Evolutionary conservation across 2,329 filamentous ascomycete genomes (phyloP), one percentile per base, ranked within the genome.

Genomic region (Diaporthe citri): DNA sequence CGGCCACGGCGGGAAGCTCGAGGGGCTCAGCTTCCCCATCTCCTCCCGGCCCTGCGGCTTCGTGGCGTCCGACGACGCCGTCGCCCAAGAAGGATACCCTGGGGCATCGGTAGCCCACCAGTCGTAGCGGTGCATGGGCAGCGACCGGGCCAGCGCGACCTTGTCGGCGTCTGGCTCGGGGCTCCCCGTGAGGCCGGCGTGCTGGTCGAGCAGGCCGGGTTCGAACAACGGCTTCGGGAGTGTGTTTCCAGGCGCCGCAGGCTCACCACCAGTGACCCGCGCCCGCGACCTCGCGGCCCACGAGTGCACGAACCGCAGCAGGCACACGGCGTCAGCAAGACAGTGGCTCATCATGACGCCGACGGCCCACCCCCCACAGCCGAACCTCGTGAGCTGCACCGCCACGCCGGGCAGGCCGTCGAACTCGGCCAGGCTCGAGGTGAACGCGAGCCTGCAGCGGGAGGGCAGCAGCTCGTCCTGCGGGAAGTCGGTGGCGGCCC

Each of bases 41-140:
- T 1, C 15, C 52, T 28, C 48, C 17, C 36, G 36, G 22, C 36
- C 72, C 17, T 75, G 36, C 4, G 76, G 82, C 74, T 77, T 80
- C 22, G 79, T 81, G 20, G 77, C 82, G 36, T 76, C 77, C 41
- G 79, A 80, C 1, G 79, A 78, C 0, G 75, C 74, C n/a, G 76
- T 75, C 2, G 80, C 77, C 77, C 79, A 82, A 2, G 72, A n/a
- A 2, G 80, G 80, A 36, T 80, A 84, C 1, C 82, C 80, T 0
- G 81, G 81, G 0, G 80, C 82, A 0, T 80, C 77, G 8, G 72
- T 77, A 39, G 80, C 80, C 85, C 85, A 89, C 84, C 86, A 88
- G 79, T 88, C 85, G 74, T 83, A 88, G 9, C 87, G 83, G 76
- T 88, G 84, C 72, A 86, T 80, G 1, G 87, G 87, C 7, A 89